These are phyloP conservation scores for Candida sakaeoensis DNA, from an alignment of 805 yeast genomes.

Conservation along the genomic window DNA sequence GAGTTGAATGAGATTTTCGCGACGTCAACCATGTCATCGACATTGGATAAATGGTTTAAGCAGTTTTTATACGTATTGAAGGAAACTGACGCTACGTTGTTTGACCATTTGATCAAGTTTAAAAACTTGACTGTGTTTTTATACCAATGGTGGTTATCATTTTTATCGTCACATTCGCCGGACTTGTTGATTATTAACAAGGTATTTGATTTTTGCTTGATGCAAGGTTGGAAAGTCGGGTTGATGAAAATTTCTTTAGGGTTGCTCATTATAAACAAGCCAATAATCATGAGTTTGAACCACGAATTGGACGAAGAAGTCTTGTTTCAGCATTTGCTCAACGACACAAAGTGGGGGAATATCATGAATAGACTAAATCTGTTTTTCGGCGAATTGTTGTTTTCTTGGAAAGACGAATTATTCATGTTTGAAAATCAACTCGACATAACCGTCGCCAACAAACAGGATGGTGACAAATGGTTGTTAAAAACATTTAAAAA, in stretches of 20 bases:
- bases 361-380: constrained; percentile 32
- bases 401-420: constrained; percentile 33
- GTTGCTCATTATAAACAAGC: constrained; percentile 46
- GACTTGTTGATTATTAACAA: constrained; percentile 44
- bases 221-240: constrained; percentile 52
- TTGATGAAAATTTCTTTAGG: constrained; percentile 55
- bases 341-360: constrained; percentile 43
- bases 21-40: constrained; percentile 49
- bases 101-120: constrained; percentile 37
- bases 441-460: not conserved
- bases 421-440: constrained; percentile 14
- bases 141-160: constrained; percentile 66
- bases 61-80: constrained; percentile 47
- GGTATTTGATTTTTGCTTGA: constrained; percentile 47
- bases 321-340: constrained; percentile 39
- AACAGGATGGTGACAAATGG: not conserved
- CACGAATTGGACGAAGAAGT: constrained; percentile 38
- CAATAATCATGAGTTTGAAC: constrained; percentile 33
- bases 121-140: constrained; percentile 47
- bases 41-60: constrained; percentile 47
- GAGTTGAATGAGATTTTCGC: constrained; percentile 50
- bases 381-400: constrained; percentile 36
- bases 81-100: constrained; percentile 38
- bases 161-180: constrained; percentile 60
- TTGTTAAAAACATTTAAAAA: constrained; percentile 17